Evolutionary conservation across 345 rosid species (phyloP).

Genomic region (Aquilaria malaccensis): DNA sequence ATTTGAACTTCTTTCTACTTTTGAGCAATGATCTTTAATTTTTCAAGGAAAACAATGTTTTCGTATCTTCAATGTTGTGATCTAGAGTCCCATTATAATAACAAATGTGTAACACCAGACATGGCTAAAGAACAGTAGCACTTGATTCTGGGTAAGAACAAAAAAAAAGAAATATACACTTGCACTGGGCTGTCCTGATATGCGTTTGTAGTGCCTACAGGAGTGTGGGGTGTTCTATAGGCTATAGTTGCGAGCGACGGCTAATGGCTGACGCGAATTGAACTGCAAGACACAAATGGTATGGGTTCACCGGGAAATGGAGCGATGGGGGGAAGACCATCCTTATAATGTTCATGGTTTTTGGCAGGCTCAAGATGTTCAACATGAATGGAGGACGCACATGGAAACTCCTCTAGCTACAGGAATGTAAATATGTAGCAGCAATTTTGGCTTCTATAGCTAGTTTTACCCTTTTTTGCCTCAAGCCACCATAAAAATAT

Average conservation of each 20-base stretch:
- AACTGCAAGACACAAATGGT: conserved; percentile 25
- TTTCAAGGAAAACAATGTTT: no score
- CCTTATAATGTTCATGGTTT: conserved; percentile 35
- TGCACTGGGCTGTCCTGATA: neutral
- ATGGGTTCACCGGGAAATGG: conserved; percentile 40
- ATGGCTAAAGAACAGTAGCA: no score
- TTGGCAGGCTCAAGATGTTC: conserved; percentile 38
- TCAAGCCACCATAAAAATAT: no score
- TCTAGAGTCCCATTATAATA: no score
- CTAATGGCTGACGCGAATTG: conserved; percentile 4
- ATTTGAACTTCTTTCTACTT: no score
- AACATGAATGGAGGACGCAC: conserved; percentile 22
- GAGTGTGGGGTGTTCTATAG: conserved; percentile 25
- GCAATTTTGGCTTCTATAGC: no score
- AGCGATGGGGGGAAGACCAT: conserved; percentile 25
- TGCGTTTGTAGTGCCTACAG: conserved; percentile 14
- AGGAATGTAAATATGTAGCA: no score
- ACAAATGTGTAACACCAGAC: no score
- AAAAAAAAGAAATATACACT: neutral
- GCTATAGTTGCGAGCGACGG: conserved; percentile 35
- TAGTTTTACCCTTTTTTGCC: no score
- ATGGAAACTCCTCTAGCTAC: conserved; percentile 19
- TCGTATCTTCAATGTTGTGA: no score
- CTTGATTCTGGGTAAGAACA: neutral
- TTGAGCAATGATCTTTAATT: no score